Conservation (phyloP, 768 basidiomycete species). For the Tremella yokohamensis region DNA sequence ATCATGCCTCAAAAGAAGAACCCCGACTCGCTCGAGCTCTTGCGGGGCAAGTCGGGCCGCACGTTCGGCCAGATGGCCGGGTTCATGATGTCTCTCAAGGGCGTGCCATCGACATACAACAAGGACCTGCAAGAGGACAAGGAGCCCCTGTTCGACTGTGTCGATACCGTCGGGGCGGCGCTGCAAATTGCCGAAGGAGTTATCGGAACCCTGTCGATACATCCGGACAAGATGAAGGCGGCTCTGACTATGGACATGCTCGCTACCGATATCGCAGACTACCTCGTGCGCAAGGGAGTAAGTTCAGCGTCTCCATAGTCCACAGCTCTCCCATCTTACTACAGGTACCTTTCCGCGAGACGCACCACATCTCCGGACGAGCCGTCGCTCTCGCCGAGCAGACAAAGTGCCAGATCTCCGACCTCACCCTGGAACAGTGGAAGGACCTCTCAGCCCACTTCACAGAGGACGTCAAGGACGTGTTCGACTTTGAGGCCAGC, state of each 20-base stretch:
- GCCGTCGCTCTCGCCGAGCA: slow-evolving; percentile 92
- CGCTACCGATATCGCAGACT: slow-evolving; percentile 97
- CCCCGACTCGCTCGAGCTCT: slow-evolving; percentile 88
- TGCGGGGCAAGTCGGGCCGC: slow-evolving; percentile 91
- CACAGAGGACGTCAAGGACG: slow-evolving; percentile 69
- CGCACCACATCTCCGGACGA: slow-evolving; percentile 94
- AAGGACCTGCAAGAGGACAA: slow-evolving; percentile 99
- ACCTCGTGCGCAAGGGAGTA: slow-evolving; percentile 97
- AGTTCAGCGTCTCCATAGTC: slow-evolving; percentile 46
- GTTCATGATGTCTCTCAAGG: slow-evolving; percentile 95
- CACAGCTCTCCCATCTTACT: background rate
- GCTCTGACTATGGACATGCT: slow-evolving; percentile 96
- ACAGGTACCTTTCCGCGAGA: slow-evolving; percentile 96
- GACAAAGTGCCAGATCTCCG: slow-evolving; percentile 72
- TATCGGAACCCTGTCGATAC: slow-evolving; percentile 80
- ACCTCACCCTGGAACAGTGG: slow-evolving; percentile 75
- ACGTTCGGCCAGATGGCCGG: slow-evolving; percentile 98
- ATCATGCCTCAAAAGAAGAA: slow-evolving; percentile 99
- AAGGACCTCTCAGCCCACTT: slow-evolving; percentile 72
- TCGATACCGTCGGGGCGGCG: slow-evolving; percentile 82
- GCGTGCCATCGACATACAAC: slow-evolving; percentile 97
- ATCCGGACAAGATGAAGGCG: slow-evolving; percentile 80
- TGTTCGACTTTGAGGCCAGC: slow-evolving; percentile 93
- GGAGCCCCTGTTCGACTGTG: slow-evolving; percentile 90
- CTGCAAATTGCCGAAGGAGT: slow-evolving; percentile 93